Percentiles rank a stretch among this genome's conserved stretches.
phyloP scores from a whole-genome alignment of 345 rosid species.

The Anastatica hierochuntica region DNA sequence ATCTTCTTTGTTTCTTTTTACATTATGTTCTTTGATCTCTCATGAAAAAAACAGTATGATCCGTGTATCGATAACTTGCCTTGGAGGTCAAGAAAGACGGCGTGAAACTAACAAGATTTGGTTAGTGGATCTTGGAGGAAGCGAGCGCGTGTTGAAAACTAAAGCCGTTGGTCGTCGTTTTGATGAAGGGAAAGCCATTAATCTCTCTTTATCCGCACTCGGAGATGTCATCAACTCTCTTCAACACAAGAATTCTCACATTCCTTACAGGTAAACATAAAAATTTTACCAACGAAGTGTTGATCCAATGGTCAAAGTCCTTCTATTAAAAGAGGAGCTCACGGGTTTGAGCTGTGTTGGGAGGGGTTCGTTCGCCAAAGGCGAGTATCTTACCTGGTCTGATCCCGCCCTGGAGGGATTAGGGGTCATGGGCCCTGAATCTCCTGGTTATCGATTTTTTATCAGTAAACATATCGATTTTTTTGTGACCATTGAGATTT shows the following conservation, averaged over 20 bases:
- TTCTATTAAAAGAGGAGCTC: too few relatives aligned
- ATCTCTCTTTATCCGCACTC: constrained; percentile 71
- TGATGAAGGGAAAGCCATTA: constrained; percentile 89
- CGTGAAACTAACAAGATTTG: constrained; percentile 60
- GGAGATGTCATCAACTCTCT: constrained; percentile 74
- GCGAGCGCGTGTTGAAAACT: constrained; percentile 87
- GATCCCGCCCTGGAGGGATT: too few relatives aligned
- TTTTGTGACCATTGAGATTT: neutral
- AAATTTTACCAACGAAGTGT: too few relatives aligned
- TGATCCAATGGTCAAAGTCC: too few relatives aligned
- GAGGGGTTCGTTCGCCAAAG: too few relatives aligned
- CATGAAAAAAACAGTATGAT: constrained; percentile 45
- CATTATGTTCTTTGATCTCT: neutral
- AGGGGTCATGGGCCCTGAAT: too few relatives aligned
- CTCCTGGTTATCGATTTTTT: too few relatives aligned
- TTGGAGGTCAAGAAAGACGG: constrained; percentile 48
- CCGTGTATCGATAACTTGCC: constrained; percentile 48
- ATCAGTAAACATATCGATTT: too few relatives aligned
- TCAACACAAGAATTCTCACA: constrained; percentile 52
- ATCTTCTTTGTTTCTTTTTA: neutral
- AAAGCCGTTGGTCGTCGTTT: constrained; percentile 72
- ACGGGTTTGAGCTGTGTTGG: too few relatives aligned
- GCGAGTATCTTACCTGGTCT: too few relatives aligned
- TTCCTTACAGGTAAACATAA: constrained; percentile 85
- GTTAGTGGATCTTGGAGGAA: constrained; percentile 80